phyloP scores from a whole-genome alignment of 306 rosid genomes.

The Alnus glutinosa region DNA sequence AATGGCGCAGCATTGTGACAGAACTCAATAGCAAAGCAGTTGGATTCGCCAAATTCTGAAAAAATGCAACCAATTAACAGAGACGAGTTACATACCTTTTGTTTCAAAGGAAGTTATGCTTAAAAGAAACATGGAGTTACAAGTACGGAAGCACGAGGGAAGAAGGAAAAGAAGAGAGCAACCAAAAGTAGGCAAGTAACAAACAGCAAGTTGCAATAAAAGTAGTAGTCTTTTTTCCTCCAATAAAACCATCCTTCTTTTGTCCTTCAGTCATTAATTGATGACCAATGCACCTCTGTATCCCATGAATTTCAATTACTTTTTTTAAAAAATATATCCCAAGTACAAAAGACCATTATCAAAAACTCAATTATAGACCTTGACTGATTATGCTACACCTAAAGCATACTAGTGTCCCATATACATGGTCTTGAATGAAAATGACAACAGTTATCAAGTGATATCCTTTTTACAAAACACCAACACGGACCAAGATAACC shows the following conservation, averaged over 20 bases:
- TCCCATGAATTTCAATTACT: too few relatives aligned
- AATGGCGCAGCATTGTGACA: constrained; percentile 88
- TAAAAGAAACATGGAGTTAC: background rate
- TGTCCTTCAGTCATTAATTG: background rate
- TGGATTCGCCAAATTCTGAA: constrained; percentile 91
- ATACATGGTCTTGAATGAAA: background rate
- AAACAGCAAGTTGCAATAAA: background rate
- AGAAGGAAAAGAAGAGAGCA: background rate
- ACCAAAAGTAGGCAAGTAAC: background rate
- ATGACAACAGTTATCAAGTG: background rate
- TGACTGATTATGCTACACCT: background rate
- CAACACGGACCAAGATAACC: background rate
- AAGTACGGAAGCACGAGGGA: background rate
- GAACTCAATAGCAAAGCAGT: constrained; percentile 89
- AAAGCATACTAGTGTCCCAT: background rate
- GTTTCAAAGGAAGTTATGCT: background rate
- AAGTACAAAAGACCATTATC: too few relatives aligned
- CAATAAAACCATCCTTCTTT: background rate
- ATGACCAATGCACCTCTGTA: background rate
- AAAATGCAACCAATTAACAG: constrained; percentile 26
- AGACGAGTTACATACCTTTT: constrained; percentile 19
- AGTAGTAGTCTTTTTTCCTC: background rate
- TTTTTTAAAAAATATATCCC: too few relatives aligned
- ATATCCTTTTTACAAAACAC: background rate
- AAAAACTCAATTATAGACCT: background rate